Percentiles rank a stretch among this genome's conserved stretches.
Conservation (phyloP, 805 yeast genomes). For the Kockiozyma suomiensis region DNA sequence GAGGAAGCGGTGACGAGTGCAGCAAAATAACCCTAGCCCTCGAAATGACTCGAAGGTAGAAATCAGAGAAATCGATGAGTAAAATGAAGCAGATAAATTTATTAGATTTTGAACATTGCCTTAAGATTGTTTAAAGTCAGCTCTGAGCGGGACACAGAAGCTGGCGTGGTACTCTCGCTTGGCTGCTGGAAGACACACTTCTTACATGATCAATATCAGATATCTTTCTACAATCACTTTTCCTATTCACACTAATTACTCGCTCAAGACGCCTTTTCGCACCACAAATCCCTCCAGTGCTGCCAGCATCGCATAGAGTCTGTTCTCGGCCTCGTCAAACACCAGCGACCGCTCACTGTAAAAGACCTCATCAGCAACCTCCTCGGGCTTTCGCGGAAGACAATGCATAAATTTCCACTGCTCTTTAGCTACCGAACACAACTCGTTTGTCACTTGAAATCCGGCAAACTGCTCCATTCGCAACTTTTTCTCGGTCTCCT, state of each 20-base stretch:
- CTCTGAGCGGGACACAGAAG: too few species aligned
- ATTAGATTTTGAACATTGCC: too few species aligned
- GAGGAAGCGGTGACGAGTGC: not conserved
- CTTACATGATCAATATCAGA: too few species aligned
- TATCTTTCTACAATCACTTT: too few species aligned
- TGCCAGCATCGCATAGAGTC: constrained; percentile 95
- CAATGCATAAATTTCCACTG: constrained; percentile 97
- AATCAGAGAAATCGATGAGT: too few species aligned
- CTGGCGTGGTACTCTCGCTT: too few species aligned
- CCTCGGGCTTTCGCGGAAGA: constrained; percentile 92
- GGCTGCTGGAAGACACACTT: too few species aligned
- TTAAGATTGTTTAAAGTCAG: too few species aligned
- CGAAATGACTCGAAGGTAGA: too few species aligned
- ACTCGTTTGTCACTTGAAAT: constrained; percentile 72
- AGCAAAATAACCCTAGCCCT: too few species aligned
- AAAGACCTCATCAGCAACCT: constrained; percentile 91
- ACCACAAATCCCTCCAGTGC: constrained; percentile 87
- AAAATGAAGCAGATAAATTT: too few species aligned
- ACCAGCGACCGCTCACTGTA: constrained; percentile 82
- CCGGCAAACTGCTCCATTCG: constrained; percentile 82
- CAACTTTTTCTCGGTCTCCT: constrained; percentile 73
- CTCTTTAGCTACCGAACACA: constrained; percentile 57
- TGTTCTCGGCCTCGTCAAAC: constrained; percentile 93
- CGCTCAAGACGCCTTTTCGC: constrained; percentile 43
- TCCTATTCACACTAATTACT: not conserved